Base-by-base conservation (phyloP, 805 yeast species). In the Kazachstania kunashirensis region DNA sequence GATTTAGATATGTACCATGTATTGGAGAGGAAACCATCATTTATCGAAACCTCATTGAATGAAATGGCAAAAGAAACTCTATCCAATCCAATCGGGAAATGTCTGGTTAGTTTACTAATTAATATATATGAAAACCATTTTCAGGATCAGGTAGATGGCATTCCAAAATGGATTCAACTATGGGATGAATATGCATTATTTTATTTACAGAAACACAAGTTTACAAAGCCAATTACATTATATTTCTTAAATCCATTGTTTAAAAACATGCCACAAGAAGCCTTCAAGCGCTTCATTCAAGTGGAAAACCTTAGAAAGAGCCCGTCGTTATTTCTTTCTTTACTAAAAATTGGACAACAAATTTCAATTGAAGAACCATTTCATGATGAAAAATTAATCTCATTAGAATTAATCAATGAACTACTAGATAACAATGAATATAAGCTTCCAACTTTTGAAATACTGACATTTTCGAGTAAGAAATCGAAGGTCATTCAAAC, bases 241-340 rank as follows among this genome's bases (percentile, higher is more conserved):
- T 77, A 83, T 49, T 52, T 85, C 3, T 50, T 86, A 13, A 86
- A 88, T 1, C 64, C 64, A 13, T 50, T 86, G 5, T 77, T 85
- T 55, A 70, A 68, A 46, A 35, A 34, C 2, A 53, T 67, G 23
- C 72, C 79, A 3, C 63, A 68, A 1, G 39, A 47, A 3, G 67
- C 70, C 2, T 72, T 66, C 50, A 47, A 48, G 2, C 36, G 43
- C 2, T 71, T 78, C 41, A 38, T 55, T 3, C 33, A 42, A 28
- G 35, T 40, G 19, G 24, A 29, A 26, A 9, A 62, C 7, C 48
- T 64, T 14, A 43, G 46, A 11, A 38, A 46, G 6, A 61, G 66
- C 31, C 49, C 60, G 2, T 50, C 53, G 3, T 53, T 73, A 2
- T 57, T 76, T 26, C 56, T 82, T 10, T 73, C 77, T 3, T 62